phyloP scores from a whole-genome alignment of 78 protist genomes.

The Trichosphaerium sp. region DNA sequence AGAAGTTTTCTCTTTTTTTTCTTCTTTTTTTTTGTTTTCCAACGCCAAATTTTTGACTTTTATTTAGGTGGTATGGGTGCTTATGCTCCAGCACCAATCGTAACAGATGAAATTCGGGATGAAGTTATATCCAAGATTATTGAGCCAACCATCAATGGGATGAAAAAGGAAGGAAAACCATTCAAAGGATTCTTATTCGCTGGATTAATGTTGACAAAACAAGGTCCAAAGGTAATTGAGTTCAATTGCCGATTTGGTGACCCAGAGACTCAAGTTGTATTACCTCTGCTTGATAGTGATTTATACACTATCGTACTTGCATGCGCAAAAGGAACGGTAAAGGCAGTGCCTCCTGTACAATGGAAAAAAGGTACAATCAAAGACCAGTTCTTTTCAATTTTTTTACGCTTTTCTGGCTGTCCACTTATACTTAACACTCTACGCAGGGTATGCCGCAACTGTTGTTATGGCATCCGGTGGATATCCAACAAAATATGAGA shows the following conservation, averaged over 20 bases:
- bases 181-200: constrained; percentile 70
- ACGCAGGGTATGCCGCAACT: constrained; percentile 31
- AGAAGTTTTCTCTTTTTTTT: background rate
- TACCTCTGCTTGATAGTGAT: constrained; percentile 42
- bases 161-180: constrained; percentile 62
- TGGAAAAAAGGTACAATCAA: too few relatives aligned
- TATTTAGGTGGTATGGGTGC: constrained; percentile 92
- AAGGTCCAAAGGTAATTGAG: constrained; percentile 39
- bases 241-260: constrained; percentile 83
- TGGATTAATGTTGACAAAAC: constrained; percentile 58
- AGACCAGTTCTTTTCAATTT: too few relatives aligned
- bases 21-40: background rate
- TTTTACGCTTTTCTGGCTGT: too few relatives aligned
- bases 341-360: too few relatives aligned
- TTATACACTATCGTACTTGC: constrained; percentile 13
- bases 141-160: constrained; percentile 66
- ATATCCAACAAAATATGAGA: constrained; percentile 59
- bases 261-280: constrained; percentile 77
- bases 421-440: too few relatives aligned
- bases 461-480: constrained; percentile 66
- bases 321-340: background rate
- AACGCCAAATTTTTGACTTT: background rate
- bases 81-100: constrained; percentile 69
- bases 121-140: constrained; percentile 9
- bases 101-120: background rate